These are phyloP conservation scores for Debaryomyces castellii DNA, from an alignment of 805 yeast species.

Conservation along the genomic window DNA sequence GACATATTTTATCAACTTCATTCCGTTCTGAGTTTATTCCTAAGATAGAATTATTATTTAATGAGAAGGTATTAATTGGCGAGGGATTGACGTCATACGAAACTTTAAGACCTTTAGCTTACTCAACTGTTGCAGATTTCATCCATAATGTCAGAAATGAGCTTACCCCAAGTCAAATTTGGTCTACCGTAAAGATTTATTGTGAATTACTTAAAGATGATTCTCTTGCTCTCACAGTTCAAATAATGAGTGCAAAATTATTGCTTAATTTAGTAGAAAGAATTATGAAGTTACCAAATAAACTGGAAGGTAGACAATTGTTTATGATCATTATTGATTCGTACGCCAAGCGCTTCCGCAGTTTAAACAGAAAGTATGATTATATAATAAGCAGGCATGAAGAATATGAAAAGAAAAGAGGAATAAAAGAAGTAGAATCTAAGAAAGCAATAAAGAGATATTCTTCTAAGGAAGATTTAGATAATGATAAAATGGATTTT, in stretches of 20 bases:
- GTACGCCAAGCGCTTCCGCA: slow-evolving; percentile 76
- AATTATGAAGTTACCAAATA: slow-evolving; percentile 76
- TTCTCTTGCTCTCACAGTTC: slow-evolving; percentile 82
- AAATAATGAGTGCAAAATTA: slow-evolving; percentile 93
- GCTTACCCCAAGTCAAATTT: slow-evolving; percentile 75
- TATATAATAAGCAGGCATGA: slow-evolving; percentile 64
- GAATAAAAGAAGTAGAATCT: slow-evolving; percentile 40
- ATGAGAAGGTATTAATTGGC: slow-evolving; percentile 85
- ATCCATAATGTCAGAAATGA: slow-evolving; percentile 89
- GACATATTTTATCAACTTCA: slow-evolving; percentile 92
- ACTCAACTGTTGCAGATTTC: slow-evolving; percentile 92
- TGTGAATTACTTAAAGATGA: slow-evolving; percentile 79
- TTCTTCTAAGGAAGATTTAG: slow-evolving; percentile 20
- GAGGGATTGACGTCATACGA: slow-evolving; percentile 90
- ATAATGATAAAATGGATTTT: background rate
- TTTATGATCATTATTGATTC: slow-evolving; percentile 85
- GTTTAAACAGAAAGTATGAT: slow-evolving; percentile 70
- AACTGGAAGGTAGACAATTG: slow-evolving; percentile 78
- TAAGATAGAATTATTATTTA: slow-evolving; percentile 79
- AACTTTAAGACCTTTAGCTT: slow-evolving; percentile 88
- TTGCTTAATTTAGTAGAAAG: slow-evolving; percentile 85
- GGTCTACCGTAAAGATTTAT: slow-evolving; percentile 83
- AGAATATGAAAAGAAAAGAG: slow-evolving; percentile 46
- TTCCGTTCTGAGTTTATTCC: slow-evolving; percentile 80
- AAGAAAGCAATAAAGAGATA: slow-evolving; percentile 41